A percentile compares a stretch with the other conserved stretches of the same genome.
These are phyloP conservation scores for Phalaenopsis aphrodite DNA, from an alignment of 106 monocot genomes.

Conservation along the genomic window DNA sequence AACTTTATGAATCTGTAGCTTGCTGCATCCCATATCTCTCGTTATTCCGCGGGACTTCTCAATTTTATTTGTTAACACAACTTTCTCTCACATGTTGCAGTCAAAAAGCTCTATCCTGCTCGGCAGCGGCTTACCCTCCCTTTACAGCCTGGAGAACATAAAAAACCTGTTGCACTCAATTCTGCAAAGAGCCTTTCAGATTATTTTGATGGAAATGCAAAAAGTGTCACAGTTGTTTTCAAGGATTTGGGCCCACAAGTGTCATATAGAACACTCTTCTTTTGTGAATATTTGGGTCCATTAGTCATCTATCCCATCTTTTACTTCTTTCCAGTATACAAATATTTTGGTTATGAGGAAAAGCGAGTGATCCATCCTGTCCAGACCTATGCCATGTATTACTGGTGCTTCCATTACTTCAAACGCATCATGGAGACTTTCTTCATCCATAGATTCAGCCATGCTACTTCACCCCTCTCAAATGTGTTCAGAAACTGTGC, in stretches of 20 bases:
- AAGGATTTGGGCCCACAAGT: constrained; percentile 88
- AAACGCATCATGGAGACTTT: constrained; percentile 91
- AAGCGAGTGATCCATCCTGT: constrained; percentile 57
- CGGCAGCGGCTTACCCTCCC: constrained; percentile 88
- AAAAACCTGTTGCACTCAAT: constrained; percentile 52
- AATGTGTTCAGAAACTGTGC: constrained; percentile 95
- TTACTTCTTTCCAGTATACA: constrained; percentile 81
- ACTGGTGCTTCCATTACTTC: constrained; percentile 94
- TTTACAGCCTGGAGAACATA: constrained; percentile 30
- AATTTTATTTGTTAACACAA: background rate
- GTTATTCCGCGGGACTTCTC: background rate
- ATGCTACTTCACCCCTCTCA: constrained; percentile 90
- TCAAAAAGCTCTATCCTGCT: constrained; percentile 74
- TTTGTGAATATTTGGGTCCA: constrained; percentile 89
- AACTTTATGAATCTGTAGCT: background rate
- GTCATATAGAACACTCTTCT: constrained; percentile 83
- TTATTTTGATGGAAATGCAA: constrained; percentile 50
- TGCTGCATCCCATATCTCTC: background rate
- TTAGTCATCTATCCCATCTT: constrained; percentile 81
- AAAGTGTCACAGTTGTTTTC: constrained; percentile 59
- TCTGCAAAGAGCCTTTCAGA: constrained; percentile 53
- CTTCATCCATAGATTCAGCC: constrained; percentile 92
- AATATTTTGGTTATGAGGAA: constrained; percentile 71
- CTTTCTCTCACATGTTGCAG: constrained; percentile 25
- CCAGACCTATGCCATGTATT: constrained; percentile 87